phyloP scores from a whole-genome alignment of 2,329 filamentous ascomycete species.

The Calonectria hongkongensis region DNA sequence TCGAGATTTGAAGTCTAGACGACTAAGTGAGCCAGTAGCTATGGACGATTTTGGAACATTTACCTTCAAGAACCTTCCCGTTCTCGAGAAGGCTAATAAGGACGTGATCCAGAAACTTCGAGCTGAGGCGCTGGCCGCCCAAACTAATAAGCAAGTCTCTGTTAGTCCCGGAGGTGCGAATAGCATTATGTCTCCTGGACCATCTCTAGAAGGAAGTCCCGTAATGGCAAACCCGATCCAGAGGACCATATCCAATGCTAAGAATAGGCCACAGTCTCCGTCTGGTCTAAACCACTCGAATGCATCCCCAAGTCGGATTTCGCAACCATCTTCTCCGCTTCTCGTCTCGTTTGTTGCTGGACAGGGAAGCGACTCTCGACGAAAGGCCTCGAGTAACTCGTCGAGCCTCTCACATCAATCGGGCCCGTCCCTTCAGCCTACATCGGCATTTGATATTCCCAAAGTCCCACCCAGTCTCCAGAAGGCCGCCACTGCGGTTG shows the following conservation, averaged over 20 bases:
- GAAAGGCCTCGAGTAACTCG: slow-evolving; percentile 94
- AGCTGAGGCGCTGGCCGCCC: slow-evolving; percentile 87
- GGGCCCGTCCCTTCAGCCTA: slow-evolving; percentile 78
- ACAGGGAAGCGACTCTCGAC: slow-evolving; percentile 83
- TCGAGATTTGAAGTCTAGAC: slow-evolving; percentile 88
- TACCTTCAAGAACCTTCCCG: slow-evolving; percentile 96
- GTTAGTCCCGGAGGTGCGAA: slow-evolving; percentile 66
- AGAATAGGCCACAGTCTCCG: slow-evolving; percentile 90
- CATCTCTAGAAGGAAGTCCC: slow-evolving; percentile 89
- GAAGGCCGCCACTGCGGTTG: slow-evolving; percentile 74
- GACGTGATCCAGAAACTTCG: slow-evolving; percentile 98
- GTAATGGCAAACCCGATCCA: slow-evolving; percentile 87
- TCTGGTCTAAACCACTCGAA: slow-evolving; percentile 86
- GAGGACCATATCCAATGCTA: slow-evolving; percentile 88
- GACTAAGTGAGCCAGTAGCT: slow-evolving; percentile 91
- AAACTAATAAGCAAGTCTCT: slow-evolving; percentile 70
- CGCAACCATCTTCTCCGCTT: slow-evolving; percentile 81
- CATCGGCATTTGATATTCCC: slow-evolving; percentile 82
- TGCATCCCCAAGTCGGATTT: slow-evolving; percentile 90
- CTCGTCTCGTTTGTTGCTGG: slow-evolving; percentile 96
- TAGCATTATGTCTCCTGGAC: slow-evolving; percentile 75
- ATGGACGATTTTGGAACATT: slow-evolving; percentile 97
- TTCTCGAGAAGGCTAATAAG: slow-evolving; percentile 98
- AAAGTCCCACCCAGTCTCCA: slow-evolving; percentile 76
- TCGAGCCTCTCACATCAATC: slow-evolving; percentile 89